These are phyloP conservation scores for Maudiozyma bulderi DNA, from an alignment of 805 yeast species.

Conservation along the genomic window DNA sequence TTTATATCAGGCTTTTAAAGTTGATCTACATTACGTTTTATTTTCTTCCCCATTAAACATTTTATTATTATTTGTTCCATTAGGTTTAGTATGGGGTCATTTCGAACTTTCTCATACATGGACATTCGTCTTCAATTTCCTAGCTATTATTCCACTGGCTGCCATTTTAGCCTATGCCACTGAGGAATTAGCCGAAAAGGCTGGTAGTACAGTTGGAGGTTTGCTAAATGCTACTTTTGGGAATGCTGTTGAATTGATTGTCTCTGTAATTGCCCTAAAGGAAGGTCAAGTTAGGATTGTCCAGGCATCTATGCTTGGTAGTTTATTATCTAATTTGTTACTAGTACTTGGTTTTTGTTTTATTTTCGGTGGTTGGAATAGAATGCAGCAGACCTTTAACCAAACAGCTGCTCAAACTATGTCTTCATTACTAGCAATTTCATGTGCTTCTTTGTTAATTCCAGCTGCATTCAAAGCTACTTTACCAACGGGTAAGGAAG, in stretches of 20 bases:
- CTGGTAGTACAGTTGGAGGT: constrained; percentile 91
- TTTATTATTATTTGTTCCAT: constrained; percentile 74
- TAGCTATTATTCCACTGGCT: constrained; percentile 89
- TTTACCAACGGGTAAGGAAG: constrained; percentile 38
- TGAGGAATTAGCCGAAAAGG: constrained; percentile 78
- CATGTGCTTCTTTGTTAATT: constrained; percentile 77
- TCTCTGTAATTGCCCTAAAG: constrained; percentile 77
- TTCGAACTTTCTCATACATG: constrained; percentile 43
- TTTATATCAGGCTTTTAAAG: constrained; percentile 13
- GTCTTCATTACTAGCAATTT: constrained; percentile 86
- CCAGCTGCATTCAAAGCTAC: constrained; percentile 96
- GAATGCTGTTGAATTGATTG: constrained; percentile 94
- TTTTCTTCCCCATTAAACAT: constrained; percentile 65
- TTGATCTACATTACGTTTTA: constrained; percentile 26
- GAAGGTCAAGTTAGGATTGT: constrained; percentile 88
- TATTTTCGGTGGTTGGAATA: constrained; percentile 80
- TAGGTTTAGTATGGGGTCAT: constrained; percentile 70
- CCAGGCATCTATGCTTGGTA: constrained; percentile 95
- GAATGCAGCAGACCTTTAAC: constrained; percentile 80
- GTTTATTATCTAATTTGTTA: constrained; percentile 77
- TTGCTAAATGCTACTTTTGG: constrained; percentile 94
- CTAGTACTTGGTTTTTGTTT: constrained; percentile 94
- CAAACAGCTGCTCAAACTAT: constrained; percentile 97
- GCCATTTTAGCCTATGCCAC: constrained; percentile 86
- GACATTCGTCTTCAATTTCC: constrained; percentile 66